phyloP scores from a whole-genome alignment of 2,329 filamentous ascomycete genomes.

The Fusarium burgessii region DNA sequence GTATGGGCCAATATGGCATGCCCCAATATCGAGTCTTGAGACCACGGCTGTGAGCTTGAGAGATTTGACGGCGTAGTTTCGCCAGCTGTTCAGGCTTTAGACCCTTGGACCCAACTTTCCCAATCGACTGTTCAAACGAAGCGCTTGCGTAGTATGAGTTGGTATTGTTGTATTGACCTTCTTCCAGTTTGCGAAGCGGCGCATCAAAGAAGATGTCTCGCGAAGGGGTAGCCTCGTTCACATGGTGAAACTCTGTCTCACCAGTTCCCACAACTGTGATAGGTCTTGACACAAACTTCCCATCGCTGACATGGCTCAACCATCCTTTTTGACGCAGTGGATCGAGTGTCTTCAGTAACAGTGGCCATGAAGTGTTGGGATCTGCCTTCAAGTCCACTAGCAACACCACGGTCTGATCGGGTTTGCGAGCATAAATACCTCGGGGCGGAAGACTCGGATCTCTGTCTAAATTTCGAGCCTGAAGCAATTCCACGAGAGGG shows the following conservation, averaged over 20 bases:
- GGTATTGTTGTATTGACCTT: conserved; percentile 56
- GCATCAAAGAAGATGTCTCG: conserved; percentile 76
- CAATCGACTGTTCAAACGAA: conserved; percentile 66
- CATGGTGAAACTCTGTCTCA: conserved; percentile 44
- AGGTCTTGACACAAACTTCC: conserved; percentile 63
- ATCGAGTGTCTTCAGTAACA: conserved; percentile 57
- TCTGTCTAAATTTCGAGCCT: conserved; percentile 55
- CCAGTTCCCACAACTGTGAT: conserved; percentile 79
- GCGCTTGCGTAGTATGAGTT: conserved; percentile 77
- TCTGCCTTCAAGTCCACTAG: conserved; percentile 77
- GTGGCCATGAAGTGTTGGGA: conserved; percentile 40
- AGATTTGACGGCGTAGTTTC: conserved; percentile 59
- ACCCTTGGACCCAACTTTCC: conserved; percentile 58
- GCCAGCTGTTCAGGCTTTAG: conserved; percentile 59
- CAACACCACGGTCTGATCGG: conserved; percentile 67
- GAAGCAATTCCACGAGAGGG: conserved; percentile 70
- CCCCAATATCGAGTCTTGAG: conserved; percentile 72
- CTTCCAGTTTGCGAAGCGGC: conserved; percentile 61
- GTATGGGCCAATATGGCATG: conserved; percentile 67
- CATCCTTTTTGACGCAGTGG: conserved; percentile 70
- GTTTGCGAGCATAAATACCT: conserved; percentile 69
- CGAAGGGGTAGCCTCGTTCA: conserved; percentile 37
- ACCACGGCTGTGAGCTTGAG: conserved; percentile 63
- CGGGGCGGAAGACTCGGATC: conserved; percentile 41
- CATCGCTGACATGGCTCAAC: conserved; percentile 65